Conservation (phyloP, 257 asterid species). For the Solanum ossicruentum region DNA sequence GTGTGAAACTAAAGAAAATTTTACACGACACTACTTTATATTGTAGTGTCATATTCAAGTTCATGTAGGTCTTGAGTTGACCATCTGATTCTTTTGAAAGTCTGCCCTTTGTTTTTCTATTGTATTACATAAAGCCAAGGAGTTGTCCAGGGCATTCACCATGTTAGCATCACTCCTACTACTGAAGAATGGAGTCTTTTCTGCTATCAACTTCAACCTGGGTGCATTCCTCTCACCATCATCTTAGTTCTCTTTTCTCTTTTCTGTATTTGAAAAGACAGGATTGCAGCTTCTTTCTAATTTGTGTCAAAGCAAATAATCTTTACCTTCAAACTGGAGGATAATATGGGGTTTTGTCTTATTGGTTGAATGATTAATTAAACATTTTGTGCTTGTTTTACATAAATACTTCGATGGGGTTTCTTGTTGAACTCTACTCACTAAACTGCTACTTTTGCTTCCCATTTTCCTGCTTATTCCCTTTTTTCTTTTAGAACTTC, state of each 20-base stretch:
- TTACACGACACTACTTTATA: neutral
- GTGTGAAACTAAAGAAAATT: neutral
- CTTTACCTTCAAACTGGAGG: neutral
- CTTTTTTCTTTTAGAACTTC: neutral
- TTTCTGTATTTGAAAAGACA: neutral
- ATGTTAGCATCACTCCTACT: neutral
- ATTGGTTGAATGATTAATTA: neutral
- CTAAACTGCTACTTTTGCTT: neutral
- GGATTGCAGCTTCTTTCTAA: neutral
- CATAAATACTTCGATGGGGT: neutral
- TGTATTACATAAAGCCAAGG: neutral
- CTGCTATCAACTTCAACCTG: neutral
- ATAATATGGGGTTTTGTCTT: neutral
- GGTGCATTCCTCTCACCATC: neutral
- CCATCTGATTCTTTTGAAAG: neutral
- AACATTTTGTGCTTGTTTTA: neutral
- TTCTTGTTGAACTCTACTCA: neutral
- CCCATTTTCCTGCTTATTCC: neutral
- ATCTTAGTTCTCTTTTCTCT: neutral
- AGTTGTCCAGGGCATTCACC: neutral
- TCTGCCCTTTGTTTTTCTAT: neutral
- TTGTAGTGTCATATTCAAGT: neutral
- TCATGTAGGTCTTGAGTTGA: neutral
- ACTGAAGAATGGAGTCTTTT: neutral
- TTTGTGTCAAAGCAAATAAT: neutral